These are phyloP conservation scores for Gaeumannomyces tritici DNA, from an alignment of 2,329 filamentous ascomycete species.

Conservation along the genomic window DNA sequence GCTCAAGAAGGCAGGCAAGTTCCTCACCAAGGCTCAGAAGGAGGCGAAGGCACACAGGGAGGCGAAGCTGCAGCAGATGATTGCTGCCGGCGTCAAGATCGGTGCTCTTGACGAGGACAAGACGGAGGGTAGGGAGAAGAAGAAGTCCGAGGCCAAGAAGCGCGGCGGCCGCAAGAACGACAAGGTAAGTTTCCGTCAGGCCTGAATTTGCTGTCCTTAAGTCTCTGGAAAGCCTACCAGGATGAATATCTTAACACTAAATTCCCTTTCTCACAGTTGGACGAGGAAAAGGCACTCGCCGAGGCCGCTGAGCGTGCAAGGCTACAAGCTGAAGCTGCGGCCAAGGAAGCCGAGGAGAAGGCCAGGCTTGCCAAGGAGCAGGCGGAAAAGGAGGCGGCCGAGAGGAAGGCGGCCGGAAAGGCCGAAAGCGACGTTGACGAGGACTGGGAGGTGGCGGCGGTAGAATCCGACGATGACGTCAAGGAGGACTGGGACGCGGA, in stretches of 20 bases:
- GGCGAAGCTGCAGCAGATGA: constrained; percentile 75
- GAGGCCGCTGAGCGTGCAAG: constrained; percentile 68
- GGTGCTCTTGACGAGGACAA: constrained; percentile 45
- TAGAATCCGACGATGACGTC: constrained; percentile 63
- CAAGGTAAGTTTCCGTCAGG: constrained; percentile 37
- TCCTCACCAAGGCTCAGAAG: constrained; percentile 75
- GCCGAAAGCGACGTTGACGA: constrained; percentile 59
- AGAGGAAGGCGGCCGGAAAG: constrained; percentile 37
- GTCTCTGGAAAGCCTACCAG: not conserved
- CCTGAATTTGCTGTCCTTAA: not conserved
- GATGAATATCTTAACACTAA: not conserved
- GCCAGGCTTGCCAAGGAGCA: constrained; percentile 43
- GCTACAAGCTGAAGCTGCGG: constrained; percentile 56
- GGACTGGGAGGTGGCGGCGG: constrained; percentile 82
- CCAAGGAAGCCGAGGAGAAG: constrained; percentile 53
- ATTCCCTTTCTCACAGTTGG: constrained; percentile 37
- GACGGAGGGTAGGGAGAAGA: constrained; percentile 55
- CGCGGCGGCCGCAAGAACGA: constrained; percentile 51
- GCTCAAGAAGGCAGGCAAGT: constrained; percentile 81
- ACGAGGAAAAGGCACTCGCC: constrained; percentile 69
- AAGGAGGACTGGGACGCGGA: constrained; percentile 96
- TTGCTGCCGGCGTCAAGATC: constrained; percentile 66
- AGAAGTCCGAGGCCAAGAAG: constrained; percentile 69
- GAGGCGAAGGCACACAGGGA: constrained; percentile 74
- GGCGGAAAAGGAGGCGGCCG: constrained; percentile 46